phyloP scores from a whole-genome alignment of 495 filamentous ascomycete species.

The Neurospora sp. region DNA sequence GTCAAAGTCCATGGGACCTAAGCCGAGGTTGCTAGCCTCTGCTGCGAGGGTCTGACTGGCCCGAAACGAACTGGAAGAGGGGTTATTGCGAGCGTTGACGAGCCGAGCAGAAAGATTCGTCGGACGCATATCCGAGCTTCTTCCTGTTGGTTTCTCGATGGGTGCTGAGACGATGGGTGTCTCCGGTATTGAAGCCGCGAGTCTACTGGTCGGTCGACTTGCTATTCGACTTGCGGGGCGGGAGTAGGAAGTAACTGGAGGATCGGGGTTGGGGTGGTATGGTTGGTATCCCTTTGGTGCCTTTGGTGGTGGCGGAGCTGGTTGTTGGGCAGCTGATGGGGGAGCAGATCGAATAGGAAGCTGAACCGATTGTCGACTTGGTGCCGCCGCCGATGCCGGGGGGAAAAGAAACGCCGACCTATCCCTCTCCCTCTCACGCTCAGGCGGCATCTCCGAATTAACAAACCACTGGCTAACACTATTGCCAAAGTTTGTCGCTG shows the following conservation, averaged over 20 bases:
- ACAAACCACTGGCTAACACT: background rate
- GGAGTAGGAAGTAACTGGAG: background rate
- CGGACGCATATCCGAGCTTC: slow-evolving; percentile 3
- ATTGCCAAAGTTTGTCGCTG: background rate
- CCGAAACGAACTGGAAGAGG: background rate
- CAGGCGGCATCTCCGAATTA: background rate
- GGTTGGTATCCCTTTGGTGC: background rate
- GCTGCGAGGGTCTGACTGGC: background rate
- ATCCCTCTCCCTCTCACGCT: background rate
- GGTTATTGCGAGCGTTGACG: background rate
- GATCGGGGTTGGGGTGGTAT: background rate
- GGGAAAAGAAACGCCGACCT: background rate
- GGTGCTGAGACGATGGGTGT: background rate
- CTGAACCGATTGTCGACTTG: background rate
- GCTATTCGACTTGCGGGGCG: background rate
- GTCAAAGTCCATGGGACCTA: slow-evolving; percentile 24
- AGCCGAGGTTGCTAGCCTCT: background rate
- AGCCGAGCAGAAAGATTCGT: slow-evolving; percentile 2
- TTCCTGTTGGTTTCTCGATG: background rate
- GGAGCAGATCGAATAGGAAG: background rate
- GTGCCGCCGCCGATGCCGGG: background rate
- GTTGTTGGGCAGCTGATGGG: background rate
- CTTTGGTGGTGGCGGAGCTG: background rate
- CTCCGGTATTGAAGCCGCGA: background rate
- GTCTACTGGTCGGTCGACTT: background rate